These are phyloP conservation scores for Xenosphaeropsis pyriputrescens DNA, from an alignment of 2,329 filamentous ascomycete species.

Conservation along the genomic window DNA sequence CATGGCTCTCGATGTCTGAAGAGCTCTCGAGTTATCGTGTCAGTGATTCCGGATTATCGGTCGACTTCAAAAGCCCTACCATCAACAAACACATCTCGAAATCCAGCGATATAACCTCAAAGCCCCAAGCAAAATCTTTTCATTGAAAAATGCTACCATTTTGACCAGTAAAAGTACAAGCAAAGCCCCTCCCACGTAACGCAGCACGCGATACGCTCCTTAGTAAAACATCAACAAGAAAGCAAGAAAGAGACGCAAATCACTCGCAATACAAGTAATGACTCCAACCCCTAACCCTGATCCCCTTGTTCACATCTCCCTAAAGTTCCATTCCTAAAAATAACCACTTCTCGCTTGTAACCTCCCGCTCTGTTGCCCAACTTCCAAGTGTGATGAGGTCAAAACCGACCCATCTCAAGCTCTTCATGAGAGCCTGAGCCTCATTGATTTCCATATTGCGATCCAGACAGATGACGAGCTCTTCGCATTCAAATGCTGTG, in stretches of 20 bases:
- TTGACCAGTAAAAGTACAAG: too few species aligned
- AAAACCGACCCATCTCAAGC: conserved; percentile 88
- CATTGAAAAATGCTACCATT: too few species aligned
- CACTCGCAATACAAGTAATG: background rate
- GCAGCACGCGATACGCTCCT: too few species aligned
- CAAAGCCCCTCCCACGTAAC: too few species aligned
- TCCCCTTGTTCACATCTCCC: background rate
- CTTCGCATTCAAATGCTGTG: conserved; percentile 58
- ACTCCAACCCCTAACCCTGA: background rate
- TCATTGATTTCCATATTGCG: conserved; percentile 49
- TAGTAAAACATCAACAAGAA: too few species aligned
- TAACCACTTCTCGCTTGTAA: conserved; percentile 67
- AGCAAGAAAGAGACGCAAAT: background rate
- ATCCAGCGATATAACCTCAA: too few species aligned
- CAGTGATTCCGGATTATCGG: too few species aligned
- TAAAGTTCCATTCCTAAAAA: conserved; percentile 82
- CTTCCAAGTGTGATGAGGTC: conserved; percentile 66
- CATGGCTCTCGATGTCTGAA: too few species aligned
- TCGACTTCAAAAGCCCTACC: too few species aligned
- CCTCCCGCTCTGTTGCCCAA: conserved; percentile 50
- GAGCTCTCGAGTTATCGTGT: too few species aligned
- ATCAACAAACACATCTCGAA: too few species aligned
- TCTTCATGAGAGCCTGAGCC: conserved; percentile 56
- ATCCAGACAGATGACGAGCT: conserved; percentile 71
- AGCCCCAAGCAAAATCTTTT: too few species aligned